Evolutionary conservation across 1,139 yeast genomes (phyloP).

Genomic region (Candida frijolesensis): DNA sequence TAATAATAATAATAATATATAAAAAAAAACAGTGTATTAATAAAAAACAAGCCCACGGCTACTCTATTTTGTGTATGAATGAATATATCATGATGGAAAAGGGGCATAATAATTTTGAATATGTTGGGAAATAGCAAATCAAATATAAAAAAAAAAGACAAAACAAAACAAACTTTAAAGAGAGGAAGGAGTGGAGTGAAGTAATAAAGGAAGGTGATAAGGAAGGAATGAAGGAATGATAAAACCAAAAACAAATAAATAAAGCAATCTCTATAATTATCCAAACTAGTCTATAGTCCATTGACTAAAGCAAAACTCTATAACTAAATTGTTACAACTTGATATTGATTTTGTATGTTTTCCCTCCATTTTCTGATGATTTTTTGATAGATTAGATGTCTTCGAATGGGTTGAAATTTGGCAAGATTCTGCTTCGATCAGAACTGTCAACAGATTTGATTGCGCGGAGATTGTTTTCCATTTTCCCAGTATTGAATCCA

Average conservation of each 20-base stretch:
- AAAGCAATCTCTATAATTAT: slow-evolving; percentile 8
- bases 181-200: not conserved
- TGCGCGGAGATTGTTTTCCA: slow-evolving; percentile 1
- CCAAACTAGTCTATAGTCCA: slow-evolving; percentile 8
- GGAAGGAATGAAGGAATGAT: not conserved
- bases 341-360: not conserved
- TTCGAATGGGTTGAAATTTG: slow-evolving; percentile 36
- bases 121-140: not conserved
- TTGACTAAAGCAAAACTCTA: slow-evolving; percentile 4
- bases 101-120: not conserved
- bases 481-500: slow-evolving; percentile 34
- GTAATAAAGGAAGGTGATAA: not conserved
- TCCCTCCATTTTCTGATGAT: not conserved
- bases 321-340: slow-evolving; percentile 2
- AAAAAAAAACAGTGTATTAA: not conserved
- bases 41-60: slow-evolving; percentile 2
- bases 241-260: slow-evolving; percentile 2
- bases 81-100: not conserved
- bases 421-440: slow-evolving; percentile 20
- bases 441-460: slow-evolving; percentile 3
- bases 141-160: not conserved
- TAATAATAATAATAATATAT: not conserved
- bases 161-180: not conserved
- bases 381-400: slow-evolving; percentile 15
- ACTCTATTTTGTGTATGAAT: slow-evolving; percentile 1